A percentile compares a stretch with the other conserved stretches of the same genome.
Evolutionary conservation across 2,329 filamentous ascomycete genomes (phyloP).

Genomic region (Trichoderma sp.): DNA sequence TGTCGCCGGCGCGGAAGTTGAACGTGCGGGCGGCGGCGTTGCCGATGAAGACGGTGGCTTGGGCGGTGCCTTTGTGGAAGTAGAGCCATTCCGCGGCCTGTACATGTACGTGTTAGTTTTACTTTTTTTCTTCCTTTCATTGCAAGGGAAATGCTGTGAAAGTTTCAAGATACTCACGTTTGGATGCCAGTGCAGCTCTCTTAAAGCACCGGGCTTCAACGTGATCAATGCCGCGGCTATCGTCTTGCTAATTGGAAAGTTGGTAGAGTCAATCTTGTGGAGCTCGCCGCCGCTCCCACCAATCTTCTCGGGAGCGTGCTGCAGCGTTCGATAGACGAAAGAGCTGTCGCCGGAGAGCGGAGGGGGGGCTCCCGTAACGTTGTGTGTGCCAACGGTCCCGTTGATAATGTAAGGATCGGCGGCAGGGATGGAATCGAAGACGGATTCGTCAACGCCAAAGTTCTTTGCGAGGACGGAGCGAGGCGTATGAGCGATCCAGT

Average conservation of each 20-base stretch:
- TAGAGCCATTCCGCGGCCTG: conserved; percentile 72
- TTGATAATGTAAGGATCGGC: conserved; percentile 65
- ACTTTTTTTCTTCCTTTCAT: neutral
- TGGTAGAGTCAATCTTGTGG: conserved; percentile 65
- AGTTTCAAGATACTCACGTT: conserved; percentile 48
- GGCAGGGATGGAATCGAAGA: conserved; percentile 60
- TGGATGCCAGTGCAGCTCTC: conserved; percentile 71
- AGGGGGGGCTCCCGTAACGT: conserved; percentile 41
- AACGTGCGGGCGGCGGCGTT: conserved; percentile 63
- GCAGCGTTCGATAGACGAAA: conserved; percentile 61
- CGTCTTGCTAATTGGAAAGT: conserved; percentile 66
- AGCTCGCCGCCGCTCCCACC: conserved; percentile 64
- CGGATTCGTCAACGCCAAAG: conserved; percentile 61
- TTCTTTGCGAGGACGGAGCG: conserved; percentile 66
- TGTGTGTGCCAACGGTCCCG: conserved; percentile 51
- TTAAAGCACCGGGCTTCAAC: conserved; percentile 62
- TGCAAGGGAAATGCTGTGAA: neutral
- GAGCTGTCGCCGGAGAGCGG: conserved; percentile 57
- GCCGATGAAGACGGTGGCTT: conserved; percentile 67
- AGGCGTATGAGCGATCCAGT: conserved; percentile 70
- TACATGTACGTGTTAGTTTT: neutral
- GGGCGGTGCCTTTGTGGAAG: conserved; percentile 63
- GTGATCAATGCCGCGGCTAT: conserved; percentile 66
- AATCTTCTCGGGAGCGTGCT: conserved; percentile 58
- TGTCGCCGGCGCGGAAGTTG: conserved; percentile 68